Base-by-base conservation (phyloP, 148 eudicot species). In the Persicaria tinctoria region DNA sequence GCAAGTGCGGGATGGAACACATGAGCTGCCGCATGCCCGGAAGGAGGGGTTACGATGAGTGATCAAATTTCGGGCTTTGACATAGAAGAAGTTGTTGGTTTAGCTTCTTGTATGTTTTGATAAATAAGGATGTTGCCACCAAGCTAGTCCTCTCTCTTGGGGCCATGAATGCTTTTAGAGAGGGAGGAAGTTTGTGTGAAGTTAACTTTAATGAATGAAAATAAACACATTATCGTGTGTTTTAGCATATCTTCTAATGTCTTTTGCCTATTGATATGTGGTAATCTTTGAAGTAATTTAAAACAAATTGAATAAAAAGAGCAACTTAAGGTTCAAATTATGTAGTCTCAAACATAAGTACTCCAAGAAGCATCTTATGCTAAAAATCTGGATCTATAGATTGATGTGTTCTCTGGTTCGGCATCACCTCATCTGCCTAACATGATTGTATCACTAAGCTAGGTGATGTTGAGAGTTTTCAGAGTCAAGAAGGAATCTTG, bases 1-100 rank as follows among this genome's bases (percentile, higher is more conserved):
- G 8, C 16, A 32, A 46, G 46, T 84, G 86, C 46, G 76, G 76
- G 1, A 46, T 84, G 59, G 41, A 46, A 6, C 63, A 70, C 18
- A 63, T 10, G n/a, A 46, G 70, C 11, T 80, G 79, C 54, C 68
- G 71, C 13, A 75, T 79, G 69, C 4, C 5, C 0, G 69, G 69
- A 11, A 63, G 46, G 45, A 38, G 69, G n/a, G 46, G 7, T 12
- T 32, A 32, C 8, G 27, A 23, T 1, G 69, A 60, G 66, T 60
- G 11, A 60, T 63, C 11, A 7, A 8, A 2, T 8, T 59, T 32
- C 41, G 41, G 3, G 41, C 41, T 32, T 23, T 32, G 41, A 32
- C 41, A 32, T 32, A 2, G 41, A 32, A 32, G 20, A 17, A 1
- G 27, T 6, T 59, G 2, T 6, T 5, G 8, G 64, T 20, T 20